Evolutionary conservation across 257 asterid species (phyloP), one percentile per base, ranked within the genome.

Genomic region (Mitragyna speciosa): DNA sequence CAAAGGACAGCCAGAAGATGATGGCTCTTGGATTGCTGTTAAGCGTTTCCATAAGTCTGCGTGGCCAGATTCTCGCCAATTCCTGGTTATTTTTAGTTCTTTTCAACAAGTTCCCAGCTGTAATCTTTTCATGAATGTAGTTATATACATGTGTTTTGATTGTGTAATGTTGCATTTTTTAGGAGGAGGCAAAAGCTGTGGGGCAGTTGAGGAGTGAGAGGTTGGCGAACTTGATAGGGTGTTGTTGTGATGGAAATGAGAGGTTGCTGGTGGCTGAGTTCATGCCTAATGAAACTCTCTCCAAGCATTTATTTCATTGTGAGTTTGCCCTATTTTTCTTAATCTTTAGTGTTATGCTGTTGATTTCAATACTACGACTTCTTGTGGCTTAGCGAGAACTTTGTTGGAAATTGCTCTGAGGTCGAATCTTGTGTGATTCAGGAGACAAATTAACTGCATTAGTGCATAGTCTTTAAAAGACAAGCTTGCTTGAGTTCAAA

Each of bases 31-130:
- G 91, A 77, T 88, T 26, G 91, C 91, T 61, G 85, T 88, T n/a
- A 86, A 88, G 75, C 88, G 89, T 47, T 88, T 88, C 75, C 80
- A 84, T 41, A 82, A 85, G 75, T 88, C 91, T 39, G 89, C 89
- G 11, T 88, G 91, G 91, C 91, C 89, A 4, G 91, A 88, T 84
- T 61, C 88, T 82, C 82, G 85, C 66, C 88, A 86, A 76, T 88
- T 88, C 81, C 81, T 86, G 47, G 91, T 88, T 45, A 41, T 19
- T 56, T 22, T 41, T 74, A 45, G 20, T 66, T 52, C 0, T 67
- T 19, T 41, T 33, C 24, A 10, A 22, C 15, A 12, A 41, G n/a
- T 7, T 5, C 20, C 14, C 26, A 26, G 20, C 9, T 20, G 7
- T 20, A 22, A 36, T 56, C 24, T 19, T 52, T 56, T 52, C 14